These are phyloP conservation scores for Mycena belliarum DNA, from an alignment of 768 basidiomycete species.

Conservation along the genomic window DNA sequence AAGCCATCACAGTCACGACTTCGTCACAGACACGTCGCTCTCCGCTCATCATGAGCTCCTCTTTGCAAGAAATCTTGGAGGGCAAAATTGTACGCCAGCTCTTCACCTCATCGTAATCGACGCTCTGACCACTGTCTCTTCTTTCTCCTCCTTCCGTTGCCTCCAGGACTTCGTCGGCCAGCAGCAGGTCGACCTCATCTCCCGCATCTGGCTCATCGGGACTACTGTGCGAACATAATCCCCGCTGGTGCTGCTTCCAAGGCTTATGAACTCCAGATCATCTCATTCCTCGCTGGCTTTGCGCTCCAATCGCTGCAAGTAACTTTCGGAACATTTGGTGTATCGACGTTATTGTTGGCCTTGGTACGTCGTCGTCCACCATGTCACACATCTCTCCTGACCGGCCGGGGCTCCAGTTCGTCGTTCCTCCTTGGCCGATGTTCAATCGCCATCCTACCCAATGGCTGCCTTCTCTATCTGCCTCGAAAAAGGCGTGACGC, in stretches of 20 bases:
- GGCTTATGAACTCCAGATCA: constrained; percentile 33
- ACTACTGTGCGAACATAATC: constrained; percentile 46
- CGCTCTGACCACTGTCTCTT: neutral
- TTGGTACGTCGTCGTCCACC: constrained; percentile 36
- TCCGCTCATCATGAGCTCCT: constrained; percentile 25
- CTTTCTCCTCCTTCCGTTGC: neutral
- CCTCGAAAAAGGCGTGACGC: constrained; percentile 30
- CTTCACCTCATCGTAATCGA: neutral
- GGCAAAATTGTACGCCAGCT: constrained; percentile 39
- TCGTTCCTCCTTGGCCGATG: constrained; percentile 71
- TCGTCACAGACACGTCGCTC: no score
- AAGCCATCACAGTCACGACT: no score
- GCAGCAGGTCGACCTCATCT: constrained; percentile 48
- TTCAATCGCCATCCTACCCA: constrained; percentile 63
- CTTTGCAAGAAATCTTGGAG: constrained; percentile 36
- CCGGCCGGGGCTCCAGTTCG: constrained; percentile 39
- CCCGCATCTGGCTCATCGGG: constrained; percentile 43
- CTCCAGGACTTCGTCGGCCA: constrained; percentile 66
- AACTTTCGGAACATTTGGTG: constrained; percentile 53
- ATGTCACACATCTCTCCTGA: neutral
- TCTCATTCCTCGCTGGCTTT: constrained; percentile 61
- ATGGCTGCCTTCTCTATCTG: constrained; percentile 48
- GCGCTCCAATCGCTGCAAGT: constrained; percentile 52
- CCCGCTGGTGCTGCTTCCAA: no score
- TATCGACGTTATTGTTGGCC: constrained; percentile 38